Base-by-base conservation (phyloP, 2,329 filamentous ascomycete genomes). In the Teratosphaeria viscida region DNA sequence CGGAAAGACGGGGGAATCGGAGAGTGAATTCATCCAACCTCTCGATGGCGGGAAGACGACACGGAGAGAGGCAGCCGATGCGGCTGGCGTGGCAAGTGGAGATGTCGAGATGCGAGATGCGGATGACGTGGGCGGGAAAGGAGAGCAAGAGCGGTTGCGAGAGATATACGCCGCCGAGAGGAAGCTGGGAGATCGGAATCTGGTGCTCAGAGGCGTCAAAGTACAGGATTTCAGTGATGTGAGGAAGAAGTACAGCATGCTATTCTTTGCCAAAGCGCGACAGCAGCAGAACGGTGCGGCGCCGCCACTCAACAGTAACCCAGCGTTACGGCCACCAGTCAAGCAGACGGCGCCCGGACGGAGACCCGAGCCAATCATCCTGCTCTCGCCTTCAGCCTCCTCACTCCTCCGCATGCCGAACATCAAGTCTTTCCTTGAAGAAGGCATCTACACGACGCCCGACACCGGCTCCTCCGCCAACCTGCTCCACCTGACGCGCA, bases 381-480 rank as follows among this genome's bases (percentile, higher is more conserved):
- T 99, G 32, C 86, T 99, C 62, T 97, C 94, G 0, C 94, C 94
- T 1, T 97, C 92, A 1, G 94, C 92, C 11, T 96, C 92, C 2
- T 95, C 92, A 1, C 85, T 97, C 55, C 85, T 99, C 43, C 91
- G 92, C 73, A 90, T 97, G 84, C 89, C 90, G 57, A 99, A 99
- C 73, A 90, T 95, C 75, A 95, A 95, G 71, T 86, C 89, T 34
- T 97, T 99, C 80, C 87, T 99, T 64, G 87, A 92, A 72, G 82
- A 86, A 59, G 92, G 92, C 60, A 79, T 87, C 64, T 99, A 92
- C 76, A 80, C 86, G 5, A 89, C 90, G 0, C 82, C 90, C 3
- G 77, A 84, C 56, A 56, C 34, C 8, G 55, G 55, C 34, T 81
- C 85, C 29, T 66, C 65, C 16, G 81, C 86, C 53, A 91, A 89